Evolutionary conservation across 805 yeast species (phyloP), one percentile per base, ranked within the genome.

Genomic region (Hyphopichia homilentoma): DNA sequence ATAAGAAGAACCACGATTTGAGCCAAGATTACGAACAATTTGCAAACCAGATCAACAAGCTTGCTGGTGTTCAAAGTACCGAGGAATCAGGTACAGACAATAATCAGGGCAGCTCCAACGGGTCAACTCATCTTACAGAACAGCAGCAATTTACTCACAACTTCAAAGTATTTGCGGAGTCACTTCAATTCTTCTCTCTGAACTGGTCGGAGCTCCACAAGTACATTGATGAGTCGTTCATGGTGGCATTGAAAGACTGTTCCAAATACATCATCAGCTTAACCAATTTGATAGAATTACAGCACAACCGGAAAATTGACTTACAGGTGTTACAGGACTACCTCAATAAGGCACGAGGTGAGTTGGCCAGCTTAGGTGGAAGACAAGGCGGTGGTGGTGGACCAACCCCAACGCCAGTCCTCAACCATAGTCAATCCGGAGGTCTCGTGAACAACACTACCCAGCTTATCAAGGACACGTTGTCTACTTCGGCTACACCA

Each of bases 281-380:
- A 29, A 60, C 68, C 48, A 76, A 72, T 40, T 62, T 90, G 37
- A 74, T 93, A 33, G 88, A 83, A 50, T 70, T 84, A 35, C 87
- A 90, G 43, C 97, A 90, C 50, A 88, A 87, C 52, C 89, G 89
- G 55, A 89, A 85, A 47, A 75, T 90, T 17, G 98, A 90, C 54
- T 81, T 82, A 49, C 97, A 93, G 52, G 94, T 84, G 32, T 65
- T 90, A 27, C 75, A 77, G 24, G 94, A 84, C 34, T 90, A 90
- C 59, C 63, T 88, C 35, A 68, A 70, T 25, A 83, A 85, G 48
- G 79, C 95, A 0, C 69, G 74, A 30, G 62, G 64, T 24, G 97
- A 90, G 44, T 77, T 79, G 44, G 73, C 38, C 9, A 34, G 35
- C 15, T 19, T 56, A 12, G 53, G 54, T 16, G 32, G 38, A 6